phyloP scores from a whole-genome alignment of 2,329 filamentous ascomycete genomes.

The Neopestalotiopsis sp. region DNA sequence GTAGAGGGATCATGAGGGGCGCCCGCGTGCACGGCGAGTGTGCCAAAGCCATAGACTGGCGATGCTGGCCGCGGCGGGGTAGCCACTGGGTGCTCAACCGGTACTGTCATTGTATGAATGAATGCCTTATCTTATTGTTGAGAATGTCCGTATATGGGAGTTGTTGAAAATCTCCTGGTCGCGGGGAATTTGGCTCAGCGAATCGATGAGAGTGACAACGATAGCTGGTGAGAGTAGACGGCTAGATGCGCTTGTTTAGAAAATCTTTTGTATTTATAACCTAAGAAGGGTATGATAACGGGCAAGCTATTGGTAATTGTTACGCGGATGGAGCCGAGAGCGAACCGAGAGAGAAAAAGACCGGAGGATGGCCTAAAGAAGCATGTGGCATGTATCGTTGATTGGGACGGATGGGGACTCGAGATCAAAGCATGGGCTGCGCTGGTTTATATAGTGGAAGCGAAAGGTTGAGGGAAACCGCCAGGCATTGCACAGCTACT shows the following conservation, averaged over 20 bases:
- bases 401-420: no score
- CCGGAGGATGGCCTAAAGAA: slow-evolving; percentile 13
- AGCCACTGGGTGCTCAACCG: slow-evolving; percentile 57
- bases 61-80: slow-evolving; percentile 77
- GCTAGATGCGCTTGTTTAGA: not conserved
- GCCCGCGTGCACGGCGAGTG: slow-evolving; percentile 92
- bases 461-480: no score
- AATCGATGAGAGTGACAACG: not conserved
- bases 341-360: not conserved
- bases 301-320: slow-evolving; percentile 13
- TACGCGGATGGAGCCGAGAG: slow-evolving; percentile 8
- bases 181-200: no score
- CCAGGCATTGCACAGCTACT: not conserved
- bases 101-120: slow-evolving; percentile 26
- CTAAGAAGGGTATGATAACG: not conserved
- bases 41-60: slow-evolving; percentile 84
- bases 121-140: not conserved
- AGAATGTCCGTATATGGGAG: not conserved
- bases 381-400: slow-evolving; percentile 1
- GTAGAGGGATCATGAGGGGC: slow-evolving; percentile 88
- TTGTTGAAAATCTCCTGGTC: no score
- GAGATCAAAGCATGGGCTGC: no score
- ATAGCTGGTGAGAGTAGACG: not conserved
- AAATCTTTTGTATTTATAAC: not conserved
- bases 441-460: no score